Evolutionary conservation across 345 rosid genomes (phyloP), one percentile per base, ranked within the genome.

Genomic region (Eucalyptus microcorys): DNA sequence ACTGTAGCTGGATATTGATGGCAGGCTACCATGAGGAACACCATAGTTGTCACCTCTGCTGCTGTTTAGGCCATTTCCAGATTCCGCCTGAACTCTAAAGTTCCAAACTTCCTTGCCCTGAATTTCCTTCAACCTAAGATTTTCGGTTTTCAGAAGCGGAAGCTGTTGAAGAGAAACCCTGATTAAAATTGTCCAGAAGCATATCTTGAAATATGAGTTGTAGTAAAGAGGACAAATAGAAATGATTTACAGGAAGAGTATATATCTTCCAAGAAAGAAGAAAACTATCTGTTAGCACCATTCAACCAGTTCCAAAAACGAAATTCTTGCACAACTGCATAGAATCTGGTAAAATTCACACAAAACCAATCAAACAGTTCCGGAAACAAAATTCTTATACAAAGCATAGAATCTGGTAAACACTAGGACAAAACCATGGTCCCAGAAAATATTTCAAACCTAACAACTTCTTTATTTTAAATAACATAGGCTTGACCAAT

Each of bases 121-220:
- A 91, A 76, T 90, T 92, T 92, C 93, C 89, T 93, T 95, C 15
- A 96, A 79, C 86, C 66, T 90, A 49, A 92, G 89, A 92, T 95
- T 96, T 91, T 97, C 97, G 49, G 86, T 76, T 92, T 94, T 94
- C 80, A 95, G 86, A 90, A 52, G 92, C 85, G 53, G 93, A 92
- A 95, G 84, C 99, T 97, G 93, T 52, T 34, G 48, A n/a, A 91
- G 80, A 4, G 49, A 32, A 71, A 86, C 53, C 34, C 37, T 52
- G 7, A 45, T 47, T 85, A 45, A 85, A 27, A 27, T 85, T 85
- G 86, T 27, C 3, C 61, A 26, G 37, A 87, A 66, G 81, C 68
- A 34, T 53, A 34, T 7, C n/a, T 50, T 59, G 47, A 86, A 34
- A 10, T 7, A 21, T 11, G 40, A n/a, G 42, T 19, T 26, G 53